Evolutionary conservation across 768 basidiomycete genomes (phyloP).

Genomic region (Mycena chlorophos): DNA sequence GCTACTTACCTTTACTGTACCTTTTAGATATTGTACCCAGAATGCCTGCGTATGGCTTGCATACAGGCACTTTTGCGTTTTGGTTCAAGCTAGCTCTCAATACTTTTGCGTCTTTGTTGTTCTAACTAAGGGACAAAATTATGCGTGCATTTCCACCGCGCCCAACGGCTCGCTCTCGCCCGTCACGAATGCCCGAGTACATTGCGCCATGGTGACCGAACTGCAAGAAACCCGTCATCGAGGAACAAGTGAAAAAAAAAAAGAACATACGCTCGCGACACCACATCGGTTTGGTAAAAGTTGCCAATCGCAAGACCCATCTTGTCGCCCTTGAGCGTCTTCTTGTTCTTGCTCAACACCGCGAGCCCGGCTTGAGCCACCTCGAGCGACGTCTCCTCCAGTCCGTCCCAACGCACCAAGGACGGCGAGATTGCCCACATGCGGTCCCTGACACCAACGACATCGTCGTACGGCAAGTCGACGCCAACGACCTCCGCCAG

Average conservation of each 20-base stretch:
- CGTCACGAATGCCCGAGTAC: slow-evolving; percentile 82
- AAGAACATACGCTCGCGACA: slow-evolving; percentile 77
- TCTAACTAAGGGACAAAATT: slow-evolving; percentile 15
- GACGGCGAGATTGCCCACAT: slow-evolving; percentile 97
- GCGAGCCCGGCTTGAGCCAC: slow-evolving; percentile 71
- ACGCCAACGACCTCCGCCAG: slow-evolving; percentile 83
- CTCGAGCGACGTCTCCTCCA: slow-evolving; percentile 75
- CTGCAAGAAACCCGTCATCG: slow-evolving; percentile 1
- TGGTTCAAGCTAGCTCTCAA: not conserved
- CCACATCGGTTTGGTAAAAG: slow-evolving; percentile 96
- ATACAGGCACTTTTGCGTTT: slow-evolving; percentile 1
- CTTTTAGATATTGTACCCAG: no score
- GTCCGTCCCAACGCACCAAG: slow-evolving; percentile 79
- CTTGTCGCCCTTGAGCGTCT: slow-evolving; percentile 51
- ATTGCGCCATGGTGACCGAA: slow-evolving; percentile 96
- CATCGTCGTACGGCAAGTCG: slow-evolving; percentile 88
- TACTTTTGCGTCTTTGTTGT: slow-evolving; percentile 9
- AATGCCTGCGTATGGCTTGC: not conserved
- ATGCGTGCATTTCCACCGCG: slow-evolving; percentile 43
- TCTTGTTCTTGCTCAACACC: slow-evolving; percentile 40
- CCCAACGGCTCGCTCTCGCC: slow-evolving; percentile 64
- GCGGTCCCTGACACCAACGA: slow-evolving; percentile 79
- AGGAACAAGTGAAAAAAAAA: not conserved
- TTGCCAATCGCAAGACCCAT: slow-evolving; percentile 72
- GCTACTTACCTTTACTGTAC: no score